A percentile compares a stretch with the other conserved stretches of the same genome.
Evolutionary conservation across 75 land plant species (phyloP).

Genomic region (Selaginella tamariscina): DNA sequence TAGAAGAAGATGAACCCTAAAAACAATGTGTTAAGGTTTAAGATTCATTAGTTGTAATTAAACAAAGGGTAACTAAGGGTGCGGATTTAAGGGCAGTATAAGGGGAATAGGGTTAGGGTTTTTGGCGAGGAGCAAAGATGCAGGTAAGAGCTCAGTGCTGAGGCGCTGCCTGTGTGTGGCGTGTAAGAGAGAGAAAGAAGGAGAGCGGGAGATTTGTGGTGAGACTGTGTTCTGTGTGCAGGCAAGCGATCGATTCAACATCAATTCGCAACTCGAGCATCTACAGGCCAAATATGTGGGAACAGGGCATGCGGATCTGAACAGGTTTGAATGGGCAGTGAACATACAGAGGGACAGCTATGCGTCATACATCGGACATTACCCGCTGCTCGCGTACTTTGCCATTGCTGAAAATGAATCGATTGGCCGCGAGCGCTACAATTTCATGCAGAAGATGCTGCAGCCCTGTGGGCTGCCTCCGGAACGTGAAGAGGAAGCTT

Average conservation of each 20-base stretch:
- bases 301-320: constrained; percentile 80
- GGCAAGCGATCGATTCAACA: constrained; percentile 91
- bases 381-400: background rate
- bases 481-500: constrained; percentile 59
- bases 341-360: background rate
- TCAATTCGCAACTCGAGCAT: constrained; percentile 89
- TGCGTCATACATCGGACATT: background rate
- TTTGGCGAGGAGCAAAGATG: background rate
- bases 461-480: constrained; percentile 82
- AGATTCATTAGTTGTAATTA: no score
- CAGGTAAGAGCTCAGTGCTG: background rate
- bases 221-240: no score
- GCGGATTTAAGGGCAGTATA: no score
- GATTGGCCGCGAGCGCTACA: background rate
- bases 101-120: no score
- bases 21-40: background rate
- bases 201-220: no score
- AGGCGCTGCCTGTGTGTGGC: background rate
- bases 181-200: no score
- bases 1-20: background rate
- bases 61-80: no score
- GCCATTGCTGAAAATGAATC: background rate
- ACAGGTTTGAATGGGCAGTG: constrained; percentile 30
- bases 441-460: constrained; percentile 66
- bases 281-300: constrained; percentile 89